Base-by-base conservation (phyloP, 352 stramenopile genomes). In the Globisporangium solare region DNA sequence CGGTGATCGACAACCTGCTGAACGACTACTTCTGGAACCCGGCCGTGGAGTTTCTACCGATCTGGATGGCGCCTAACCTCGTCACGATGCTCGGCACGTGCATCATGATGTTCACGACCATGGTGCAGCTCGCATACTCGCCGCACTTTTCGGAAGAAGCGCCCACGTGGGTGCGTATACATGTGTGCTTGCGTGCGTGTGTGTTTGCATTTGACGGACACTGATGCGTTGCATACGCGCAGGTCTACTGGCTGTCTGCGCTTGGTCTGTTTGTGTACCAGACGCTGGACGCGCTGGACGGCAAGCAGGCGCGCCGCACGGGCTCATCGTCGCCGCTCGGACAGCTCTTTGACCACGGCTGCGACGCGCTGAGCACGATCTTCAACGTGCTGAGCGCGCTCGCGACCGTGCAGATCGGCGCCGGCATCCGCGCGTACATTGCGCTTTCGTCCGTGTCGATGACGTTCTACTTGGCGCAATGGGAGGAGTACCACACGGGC, bases 281-380 rank as follows among this genome's bases (percentile, higher is more conserved):
- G 76, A 99, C 96, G 24, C 74, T 99, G 20, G 97, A 99, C 66
- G 98, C 97, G 46, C 96, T 99, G 68, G 97, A 99, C 70, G 97
- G 97, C 53, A 99, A 99, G 77, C 97, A 99, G 74, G 96, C 97
- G 39, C 87, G 97, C 15, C 89, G 92, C 61, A 99, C 97, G 17
- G 75, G 77, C 47, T 90, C 83, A 15, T 97, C 85, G 11, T 98
- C 94, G 42, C 95, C 97, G 8, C 72, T 99, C 24, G 97, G 97
- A 3, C 87, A 99, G 67, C 75, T 99, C 41, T 99, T 99, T 68
- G 97, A 99, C 74, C 97, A 99, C 79, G 97, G 85, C 47, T 94
- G 85, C 55, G 85, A 94, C 53, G 85, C 85, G n/a, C 54, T 93
- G 13, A 90, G 81, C 69, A 88, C 85, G 35, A 60, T 92, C 18